Conservation (phyloP, 2,329 filamentous ascomycete species). For the Fonsecaea nubica region DNA sequence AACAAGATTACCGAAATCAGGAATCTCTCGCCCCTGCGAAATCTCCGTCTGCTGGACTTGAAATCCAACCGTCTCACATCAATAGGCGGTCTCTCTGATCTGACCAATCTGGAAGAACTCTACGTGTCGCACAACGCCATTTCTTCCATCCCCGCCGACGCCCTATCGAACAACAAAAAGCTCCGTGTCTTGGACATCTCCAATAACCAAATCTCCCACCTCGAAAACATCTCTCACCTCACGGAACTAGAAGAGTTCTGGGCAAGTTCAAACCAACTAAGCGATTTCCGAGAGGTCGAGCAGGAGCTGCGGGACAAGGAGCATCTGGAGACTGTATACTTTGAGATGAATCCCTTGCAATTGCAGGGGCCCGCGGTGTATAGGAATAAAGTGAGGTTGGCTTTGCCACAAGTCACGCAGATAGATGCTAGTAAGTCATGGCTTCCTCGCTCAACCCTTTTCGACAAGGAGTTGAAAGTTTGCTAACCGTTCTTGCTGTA, state of each 20-base stretch:
- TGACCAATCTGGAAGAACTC: constrained; percentile 83
- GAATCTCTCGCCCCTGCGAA: constrained; percentile 74
- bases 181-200: constrained; percentile 86
- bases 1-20: constrained; percentile 91
- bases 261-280: constrained; percentile 87
- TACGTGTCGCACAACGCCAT: constrained; percentile 97
- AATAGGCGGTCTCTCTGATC: constrained; percentile 75
- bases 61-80: constrained; percentile 90
- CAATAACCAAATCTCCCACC: constrained; percentile 79
- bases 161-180: constrained; percentile 70
- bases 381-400: constrained; percentile 88
- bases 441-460: background rate
- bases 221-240: constrained; percentile 74
- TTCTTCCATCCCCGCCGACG: constrained; percentile 67
- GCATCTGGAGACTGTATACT: constrained; percentile 86
- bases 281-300: constrained; percentile 81
- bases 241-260: constrained; percentile 84
- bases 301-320: constrained; percentile 78
- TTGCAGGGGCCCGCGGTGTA: constrained; percentile 80
- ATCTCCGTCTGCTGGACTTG: constrained; percentile 86
- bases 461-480: background rate
- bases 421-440: constrained; percentile 91
- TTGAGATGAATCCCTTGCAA: constrained; percentile 93
- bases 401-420: constrained; percentile 85
- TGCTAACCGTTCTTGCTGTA: constrained; percentile 38